Evolutionary conservation across 2,329 filamentous ascomycete genomes (phyloP).

Genomic region (Beauveria australis): DNA sequence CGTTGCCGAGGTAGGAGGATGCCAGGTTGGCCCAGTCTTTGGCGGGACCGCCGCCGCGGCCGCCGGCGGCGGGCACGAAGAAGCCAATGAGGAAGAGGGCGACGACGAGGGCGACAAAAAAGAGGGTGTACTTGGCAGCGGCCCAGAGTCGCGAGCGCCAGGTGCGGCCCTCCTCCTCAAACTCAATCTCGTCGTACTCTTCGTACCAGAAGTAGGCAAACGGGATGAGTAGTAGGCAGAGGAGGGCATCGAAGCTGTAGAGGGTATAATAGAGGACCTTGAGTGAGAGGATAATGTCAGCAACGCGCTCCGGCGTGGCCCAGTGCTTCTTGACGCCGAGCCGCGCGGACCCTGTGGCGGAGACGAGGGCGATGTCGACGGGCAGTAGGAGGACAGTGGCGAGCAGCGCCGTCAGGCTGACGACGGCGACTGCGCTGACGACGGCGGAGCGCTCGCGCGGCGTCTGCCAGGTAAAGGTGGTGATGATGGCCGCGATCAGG

Average conservation of each 20-base stretch:
- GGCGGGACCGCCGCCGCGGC: constrained; percentile 47
- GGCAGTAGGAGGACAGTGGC: constrained; percentile 89
- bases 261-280: constrained; percentile 87
- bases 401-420: constrained; percentile 79
- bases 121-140: constrained; percentile 85
- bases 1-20: constrained; percentile 75
- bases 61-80: constrained; percentile 72
- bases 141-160: constrained; percentile 64
- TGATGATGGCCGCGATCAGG: constrained; percentile 69
- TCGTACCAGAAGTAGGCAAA: constrained; percentile 99
- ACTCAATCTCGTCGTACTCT: constrained; percentile 87
- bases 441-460: constrained; percentile 76
- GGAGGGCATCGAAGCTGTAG: constrained; percentile 82
- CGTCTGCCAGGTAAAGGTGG: constrained; percentile 86
- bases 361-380: constrained; percentile 91
- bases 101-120: constrained; percentile 71
- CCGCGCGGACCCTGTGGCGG: constrained; percentile 69
- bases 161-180: constrained; percentile 72
- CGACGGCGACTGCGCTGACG: constrained; percentile 76
- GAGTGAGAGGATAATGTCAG: constrained; percentile 69
- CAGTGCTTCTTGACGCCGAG: constrained; percentile 85
- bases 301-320: constrained; percentile 76
- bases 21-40: constrained; percentile 66
- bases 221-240: constrained; percentile 83
- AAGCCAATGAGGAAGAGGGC: constrained; percentile 87